These are phyloP conservation scores for Tricholoma furcatifolium DNA, from an alignment of 768 basidiomycete genomes.

Conservation along the genomic window DNA sequence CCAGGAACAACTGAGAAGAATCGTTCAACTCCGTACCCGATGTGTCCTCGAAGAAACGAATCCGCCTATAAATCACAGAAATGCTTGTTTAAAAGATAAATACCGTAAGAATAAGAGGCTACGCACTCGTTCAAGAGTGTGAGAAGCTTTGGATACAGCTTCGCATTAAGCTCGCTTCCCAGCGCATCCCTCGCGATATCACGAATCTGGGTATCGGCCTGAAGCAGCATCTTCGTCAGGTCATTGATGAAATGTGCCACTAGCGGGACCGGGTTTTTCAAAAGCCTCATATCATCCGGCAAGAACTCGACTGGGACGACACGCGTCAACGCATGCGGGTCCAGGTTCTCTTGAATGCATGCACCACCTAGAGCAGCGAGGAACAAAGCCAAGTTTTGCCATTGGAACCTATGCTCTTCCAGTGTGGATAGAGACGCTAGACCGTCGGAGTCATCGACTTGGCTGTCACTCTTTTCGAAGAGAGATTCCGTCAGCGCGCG, in stretches of 20 bases:
- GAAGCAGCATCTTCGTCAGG: slow-evolving; percentile 66
- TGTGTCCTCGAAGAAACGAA: slow-evolving; percentile 48
- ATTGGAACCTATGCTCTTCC: slow-evolving; percentile 72
- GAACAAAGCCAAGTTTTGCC: slow-evolving; percentile 83
- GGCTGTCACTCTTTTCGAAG: slow-evolving; percentile 36
- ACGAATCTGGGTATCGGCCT: slow-evolving; percentile 64
- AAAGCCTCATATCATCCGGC: slow-evolving; percentile 72
- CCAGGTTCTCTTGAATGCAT: slow-evolving; percentile 53
- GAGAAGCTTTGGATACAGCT: slow-evolving; percentile 65
- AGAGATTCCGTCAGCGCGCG: slow-evolving; percentile 59
- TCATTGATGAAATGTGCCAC: slow-evolving; percentile 66
- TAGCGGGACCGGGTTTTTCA: slow-evolving; percentile 55
- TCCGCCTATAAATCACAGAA: slow-evolving; percentile 35
- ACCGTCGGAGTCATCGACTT: slow-evolving; percentile 24
- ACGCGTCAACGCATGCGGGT: slow-evolving; percentile 46
- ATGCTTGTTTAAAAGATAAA: background rate
- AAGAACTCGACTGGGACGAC: slow-evolving; percentile 57
- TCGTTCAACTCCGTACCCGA: slow-evolving; percentile 43
- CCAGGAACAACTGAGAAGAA: slow-evolving; percentile 55
- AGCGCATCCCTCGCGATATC: slow-evolving; percentile 80
- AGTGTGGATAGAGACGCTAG: slow-evolving; percentile 20
- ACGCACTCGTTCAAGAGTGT: slow-evolving; percentile 74
- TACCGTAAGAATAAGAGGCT: background rate
- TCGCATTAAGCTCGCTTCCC: slow-evolving; percentile 73
- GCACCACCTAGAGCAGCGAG: slow-evolving; percentile 72